Percentiles rank a stretch among this genome's conserved stretches.
These are phyloP conservation scores for Arachis hypogaea DNA, from an alignment of 306 rosid genomes.

Conservation along the genomic window DNA sequence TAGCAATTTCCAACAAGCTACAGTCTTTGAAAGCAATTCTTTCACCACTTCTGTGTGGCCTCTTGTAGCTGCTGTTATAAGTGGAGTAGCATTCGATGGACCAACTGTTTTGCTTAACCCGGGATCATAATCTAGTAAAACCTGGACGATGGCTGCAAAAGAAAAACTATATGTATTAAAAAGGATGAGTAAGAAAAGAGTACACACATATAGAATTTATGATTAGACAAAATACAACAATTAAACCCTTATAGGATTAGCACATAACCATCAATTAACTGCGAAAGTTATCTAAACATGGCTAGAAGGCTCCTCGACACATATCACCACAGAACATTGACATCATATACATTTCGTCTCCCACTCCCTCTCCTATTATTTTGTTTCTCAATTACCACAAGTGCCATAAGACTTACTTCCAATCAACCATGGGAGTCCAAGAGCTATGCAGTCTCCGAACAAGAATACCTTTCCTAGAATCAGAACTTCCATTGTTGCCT, in stretches of 20 bases:
- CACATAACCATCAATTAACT: conserved; percentile 26
- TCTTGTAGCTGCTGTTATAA: conserved; percentile 85
- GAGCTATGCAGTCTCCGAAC: not conserved
- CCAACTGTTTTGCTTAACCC: conserved; percentile 84
- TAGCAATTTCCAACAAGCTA: conserved; percentile 73
- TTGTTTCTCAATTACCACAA: conserved; percentile 4
- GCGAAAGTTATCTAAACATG: not conserved
- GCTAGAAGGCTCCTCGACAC: not conserved
- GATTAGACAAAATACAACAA: not conserved
- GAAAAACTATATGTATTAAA: conserved; percentile 32
- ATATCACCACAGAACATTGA: conserved; percentile 2
- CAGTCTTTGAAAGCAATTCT: conserved; percentile 77
- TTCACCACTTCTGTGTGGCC: conserved; percentile 85
- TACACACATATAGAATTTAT: conserved; percentile 5
- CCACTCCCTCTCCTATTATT: not conserved
- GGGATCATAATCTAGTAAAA: conserved; percentile 71
- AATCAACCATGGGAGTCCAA: not conserved
- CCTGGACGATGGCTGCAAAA: conserved; percentile 83
- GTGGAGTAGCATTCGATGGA: conserved; percentile 86
- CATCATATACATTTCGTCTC: not conserved
- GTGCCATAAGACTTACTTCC: not conserved
- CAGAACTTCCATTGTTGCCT: not conserved
- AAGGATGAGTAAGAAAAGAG: conserved; percentile 10
- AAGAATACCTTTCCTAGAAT: not conserved
- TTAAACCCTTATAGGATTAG: not conserved